Conservation (phyloP, 495 filamentous ascomycete species). For the Aspergillus wentii region DNA sequence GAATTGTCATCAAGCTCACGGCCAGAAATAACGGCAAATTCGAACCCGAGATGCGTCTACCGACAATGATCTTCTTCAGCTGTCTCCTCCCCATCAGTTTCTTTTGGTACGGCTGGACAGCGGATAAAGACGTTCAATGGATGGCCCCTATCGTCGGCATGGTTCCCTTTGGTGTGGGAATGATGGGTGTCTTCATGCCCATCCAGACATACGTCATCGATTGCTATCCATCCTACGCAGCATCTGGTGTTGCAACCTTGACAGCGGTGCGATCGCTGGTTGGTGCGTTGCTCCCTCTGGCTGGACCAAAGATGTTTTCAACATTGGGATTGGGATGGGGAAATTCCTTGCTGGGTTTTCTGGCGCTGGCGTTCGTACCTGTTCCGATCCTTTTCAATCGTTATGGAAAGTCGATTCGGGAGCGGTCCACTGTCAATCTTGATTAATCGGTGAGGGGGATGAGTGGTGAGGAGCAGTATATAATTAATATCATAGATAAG, state of each 20-base stretch:
- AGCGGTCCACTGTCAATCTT: slow-evolving; percentile 19
- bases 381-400: slow-evolving; percentile 24
- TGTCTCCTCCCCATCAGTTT: slow-evolving; percentile 29
- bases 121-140: slow-evolving; percentile 21
- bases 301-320: slow-evolving; percentile 57
- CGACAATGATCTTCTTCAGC: slow-evolving; percentile 54
- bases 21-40: slow-evolving; percentile 46
- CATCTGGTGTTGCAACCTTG: slow-evolving; percentile 54
- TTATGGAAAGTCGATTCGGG: slow-evolving; percentile 27
- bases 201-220: slow-evolving; percentile 35
- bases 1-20: slow-evolving; percentile 54
- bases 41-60: slow-evolving; percentile 60
- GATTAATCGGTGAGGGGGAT: too few relatives aligned
- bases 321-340: slow-evolving; percentile 62
- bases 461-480: too few relatives aligned
- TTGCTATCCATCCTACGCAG: slow-evolving; percentile 38
- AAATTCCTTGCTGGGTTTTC: slow-evolving; percentile 59
- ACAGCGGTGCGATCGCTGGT: slow-evolving; percentile 52
- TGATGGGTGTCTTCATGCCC: slow-evolving; percentile 23
- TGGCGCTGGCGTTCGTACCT: slow-evolving; percentile 49
- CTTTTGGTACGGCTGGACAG: slow-evolving; percentile 30
- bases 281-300: slow-evolving; percentile 60
- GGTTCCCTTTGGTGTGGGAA: slow-evolving; percentile 16
- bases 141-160: slow-evolving; percentile 33
- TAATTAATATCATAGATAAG: too few relatives aligned